These are phyloP conservation scores for Pythium oligandrum DNA, from an alignment of 352 stramenopile genomes.

Conservation along the genomic window DNA sequence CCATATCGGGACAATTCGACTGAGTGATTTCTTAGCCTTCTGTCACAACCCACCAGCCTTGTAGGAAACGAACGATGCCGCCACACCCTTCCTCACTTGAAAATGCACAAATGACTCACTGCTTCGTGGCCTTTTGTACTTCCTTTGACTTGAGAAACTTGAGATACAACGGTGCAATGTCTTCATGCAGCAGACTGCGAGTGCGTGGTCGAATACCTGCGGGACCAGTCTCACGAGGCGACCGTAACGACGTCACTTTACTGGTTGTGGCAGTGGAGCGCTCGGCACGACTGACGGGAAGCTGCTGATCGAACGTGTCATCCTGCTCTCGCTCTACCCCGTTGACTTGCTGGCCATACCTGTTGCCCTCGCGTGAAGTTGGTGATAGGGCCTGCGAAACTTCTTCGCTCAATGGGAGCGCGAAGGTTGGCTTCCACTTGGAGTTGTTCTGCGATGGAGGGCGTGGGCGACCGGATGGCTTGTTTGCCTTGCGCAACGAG, in stretches of 20 bases:
- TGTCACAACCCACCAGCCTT: slow-evolving; percentile 20
- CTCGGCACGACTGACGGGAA: no score
- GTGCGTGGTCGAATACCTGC: not conserved
- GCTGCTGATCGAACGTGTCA: no score
- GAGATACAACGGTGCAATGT: slow-evolving; percentile 66
- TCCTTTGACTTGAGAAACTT: slow-evolving; percentile 73
- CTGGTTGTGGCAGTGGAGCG: no score
- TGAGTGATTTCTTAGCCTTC: slow-evolving; percentile 36
- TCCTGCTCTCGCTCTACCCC: no score
- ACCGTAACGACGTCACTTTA: no score
- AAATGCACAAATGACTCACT: slow-evolving; percentile 7
- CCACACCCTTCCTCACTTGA: not conserved
- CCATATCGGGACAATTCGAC: slow-evolving; percentile 52
- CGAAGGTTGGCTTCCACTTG: slow-evolving; percentile 6
- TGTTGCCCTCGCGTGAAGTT: no score
- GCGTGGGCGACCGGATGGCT: no score
- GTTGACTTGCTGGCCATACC: no score
- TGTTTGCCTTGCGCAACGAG: no score
- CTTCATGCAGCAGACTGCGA: slow-evolving; percentile 62
- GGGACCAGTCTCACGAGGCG: no score
- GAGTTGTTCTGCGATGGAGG: no score
- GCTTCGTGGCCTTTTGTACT: slow-evolving; percentile 48
- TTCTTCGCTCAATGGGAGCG: not conserved
- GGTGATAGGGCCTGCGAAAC: no score
- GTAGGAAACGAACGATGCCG: slow-evolving; percentile 6